Evolutionary conservation across 2,329 filamentous ascomycete genomes (phyloP), one percentile per base, ranked within the genome.

Genomic region (Penicillium sp.): DNA sequence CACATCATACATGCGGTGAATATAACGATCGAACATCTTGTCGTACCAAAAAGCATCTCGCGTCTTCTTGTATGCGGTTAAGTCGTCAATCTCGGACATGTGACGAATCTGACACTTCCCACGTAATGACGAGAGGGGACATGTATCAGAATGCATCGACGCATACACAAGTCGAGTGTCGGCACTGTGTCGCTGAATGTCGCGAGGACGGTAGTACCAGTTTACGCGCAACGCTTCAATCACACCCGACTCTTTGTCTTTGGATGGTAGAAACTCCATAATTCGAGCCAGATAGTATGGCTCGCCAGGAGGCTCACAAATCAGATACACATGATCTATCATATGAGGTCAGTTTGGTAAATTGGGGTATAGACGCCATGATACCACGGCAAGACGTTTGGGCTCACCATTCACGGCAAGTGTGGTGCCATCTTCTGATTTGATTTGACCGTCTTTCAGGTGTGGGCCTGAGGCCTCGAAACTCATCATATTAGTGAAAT

Each of bases 121-220:
- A 73, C 95, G 92, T 70, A 99, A 83, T 50, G 95, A 92, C 55
- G 93, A 93, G 72, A 99, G 84, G 61, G 95, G 95, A 76, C 92
- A 96, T 65, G 93, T 90, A 81, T 99, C 95, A 28, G 95, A 98
- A 79, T 99, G 95, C 95, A 99, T 99, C 33, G 95, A 97, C 65
- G 93, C 94, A 79, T 94, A 97, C 56, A 99, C 88, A 72, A 94
- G 84, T 65, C 95, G 91, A 62, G 91, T 94, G 82, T 99, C 95
- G 76, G 91, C 90, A 70, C 91, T 90, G 80, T 93, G 95, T 70
- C 93, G 91, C 69, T 92, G 91, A 74, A 98, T 96, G 80, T 99
- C 95, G 78, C 95, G 93, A 60, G 95, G 94, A 44, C 95, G 89
- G 78, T 98, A 98, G 79, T 94, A 97, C 95, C 95, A 99, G 81